Evolutionary conservation across 176 grass and related monocot genomes (phyloP).

Genomic region (Lolium multiflorum): DNA sequence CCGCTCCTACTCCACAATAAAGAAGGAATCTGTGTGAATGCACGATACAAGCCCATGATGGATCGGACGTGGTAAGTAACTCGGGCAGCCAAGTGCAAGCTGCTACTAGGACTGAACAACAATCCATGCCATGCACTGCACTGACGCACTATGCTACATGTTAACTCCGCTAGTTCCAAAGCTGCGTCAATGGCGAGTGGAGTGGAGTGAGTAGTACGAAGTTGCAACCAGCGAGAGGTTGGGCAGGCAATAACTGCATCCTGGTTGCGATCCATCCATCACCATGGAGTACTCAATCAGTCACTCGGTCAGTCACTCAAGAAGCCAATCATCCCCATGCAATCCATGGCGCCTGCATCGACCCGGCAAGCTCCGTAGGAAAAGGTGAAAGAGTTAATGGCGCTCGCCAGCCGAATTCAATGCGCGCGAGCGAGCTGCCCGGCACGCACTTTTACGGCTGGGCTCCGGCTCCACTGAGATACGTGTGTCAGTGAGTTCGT

Average conservation of each 20-base stretch:
- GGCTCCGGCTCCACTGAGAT: constrained; percentile 53
- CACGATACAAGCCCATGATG: background rate
- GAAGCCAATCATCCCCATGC: constrained; percentile 32
- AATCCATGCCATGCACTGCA: background rate
- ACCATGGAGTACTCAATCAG: background rate
- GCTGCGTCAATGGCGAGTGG: constrained; percentile 10
- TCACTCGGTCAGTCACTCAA: background rate
- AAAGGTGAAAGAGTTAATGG: constrained; percentile 46
- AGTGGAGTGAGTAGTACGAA: too few species aligned
- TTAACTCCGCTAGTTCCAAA: constrained; percentile 33
- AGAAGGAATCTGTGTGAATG: background rate
- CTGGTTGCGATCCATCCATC: constrained; percentile 16
- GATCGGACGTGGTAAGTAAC: constrained; percentile 8
- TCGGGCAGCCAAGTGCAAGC: background rate
- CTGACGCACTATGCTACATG: background rate
- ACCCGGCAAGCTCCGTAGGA: constrained; percentile 29
- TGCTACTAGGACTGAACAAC: background rate
- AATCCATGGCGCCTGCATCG: constrained; percentile 22
- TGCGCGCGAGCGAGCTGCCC: background rate
- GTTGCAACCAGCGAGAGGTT: constrained; percentile 5
- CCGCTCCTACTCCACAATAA: background rate
- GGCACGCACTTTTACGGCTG: constrained; percentile 45
- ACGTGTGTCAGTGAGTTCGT: constrained; percentile 64
- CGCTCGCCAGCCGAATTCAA: constrained; percentile 18
- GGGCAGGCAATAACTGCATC: constrained; percentile 48